These are phyloP conservation scores for Penicillium frequentans DNA, from an alignment of 2,329 filamentous ascomycete genomes.

Conservation along the genomic window DNA sequence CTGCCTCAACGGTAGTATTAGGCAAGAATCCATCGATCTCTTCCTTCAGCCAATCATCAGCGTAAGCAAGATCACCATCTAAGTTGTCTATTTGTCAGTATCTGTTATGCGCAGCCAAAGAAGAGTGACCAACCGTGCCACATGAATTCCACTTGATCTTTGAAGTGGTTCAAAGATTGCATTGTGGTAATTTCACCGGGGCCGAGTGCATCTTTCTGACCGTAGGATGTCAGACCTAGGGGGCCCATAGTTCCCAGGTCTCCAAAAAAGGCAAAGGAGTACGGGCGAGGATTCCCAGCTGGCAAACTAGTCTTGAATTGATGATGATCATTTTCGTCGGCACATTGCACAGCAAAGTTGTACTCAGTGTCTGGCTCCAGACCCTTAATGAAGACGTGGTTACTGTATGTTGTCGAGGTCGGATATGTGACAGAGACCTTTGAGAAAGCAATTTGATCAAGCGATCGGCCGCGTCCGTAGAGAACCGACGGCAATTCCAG, in stretches of 20 bases:
- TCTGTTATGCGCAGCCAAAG: not conserved
- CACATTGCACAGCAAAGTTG: conserved; percentile 20
- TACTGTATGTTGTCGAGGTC: conserved; percentile 19
- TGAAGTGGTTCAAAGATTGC: conserved; percentile 5
- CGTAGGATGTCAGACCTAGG: conserved; percentile 7
- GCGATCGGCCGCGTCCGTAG: conserved; percentile 26
- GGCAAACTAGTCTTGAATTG: conserved; percentile 20
- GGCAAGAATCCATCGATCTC: conserved; percentile 14
- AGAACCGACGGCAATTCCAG: conserved; percentile 28
- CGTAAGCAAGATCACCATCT: conserved; percentile 17
- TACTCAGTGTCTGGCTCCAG: conserved; percentile 24
- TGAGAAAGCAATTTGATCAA: conserved; percentile 18
- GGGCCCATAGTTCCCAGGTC: conserved; percentile 11
- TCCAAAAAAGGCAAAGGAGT: conserved; percentile 14
- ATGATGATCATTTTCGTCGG: conserved; percentile 14
- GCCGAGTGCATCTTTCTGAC: conserved; percentile 1
- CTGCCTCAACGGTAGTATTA: conserved; percentile 9
- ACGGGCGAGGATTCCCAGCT: conserved; percentile 21
- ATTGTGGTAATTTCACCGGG: conserved; percentile 9
- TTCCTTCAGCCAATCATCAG: conserved; percentile 17
- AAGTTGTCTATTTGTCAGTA: not conserved
- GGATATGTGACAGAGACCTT: conserved; percentile 14
- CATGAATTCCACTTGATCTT: conserved; percentile 6
- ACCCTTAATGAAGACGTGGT: conserved; percentile 20
- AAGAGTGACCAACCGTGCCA: conserved; percentile 3